Evolutionary conservation across 495 filamentous ascomycete genomes (phyloP), one percentile per base, ranked within the genome.

Genomic region (Staphylotrichum longicolle): DNA sequence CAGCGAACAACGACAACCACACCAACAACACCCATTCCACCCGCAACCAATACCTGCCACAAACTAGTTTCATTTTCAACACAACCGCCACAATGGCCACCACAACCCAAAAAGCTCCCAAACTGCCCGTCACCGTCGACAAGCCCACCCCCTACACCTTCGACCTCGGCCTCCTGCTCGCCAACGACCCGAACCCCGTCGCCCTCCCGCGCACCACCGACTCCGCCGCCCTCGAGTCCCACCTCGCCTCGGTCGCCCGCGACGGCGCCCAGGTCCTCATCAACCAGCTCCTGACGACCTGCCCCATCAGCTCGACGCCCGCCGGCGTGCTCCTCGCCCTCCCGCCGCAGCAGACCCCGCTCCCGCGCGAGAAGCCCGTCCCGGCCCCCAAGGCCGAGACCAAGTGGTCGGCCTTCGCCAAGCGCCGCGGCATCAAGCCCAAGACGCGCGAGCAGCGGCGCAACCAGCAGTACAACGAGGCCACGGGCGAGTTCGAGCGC

Each of bases 341-440:
- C 0, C 94, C 94, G 0, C 70, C 83, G 0, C 77, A 87, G 0
- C 75, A 82, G 4, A 93, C 86, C 1, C 69, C 79, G 0, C 77
- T 96, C 0, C 94, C 94, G 5, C 88, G 94, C 54, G 91, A 95
- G 75, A 98, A 98, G 78, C 89, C 91, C 4, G 75, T 97, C 0
- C 94, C 94, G 1, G 78, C 80, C 34, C 81, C 85, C 53, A 96
- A 92, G 77, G 75, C 85, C 32, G 86, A 86, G 57, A 97, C 94
- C 51, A 96, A 91, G 72, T 98, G 94, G 94, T 86, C 94, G 73
- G 83, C 87, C 52, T 98, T 98, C 77, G 94, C 94, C 20, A 87
- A 85, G 77, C 96, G 93, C 83, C 94, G 96, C 77, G 95, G 94
- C 35, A 97, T 98, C 72, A 85, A 88, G 77, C 80, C 86, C 63